Conservation (phyloP, 805 yeast genomes). For the Ogataea philodendri region DNA sequence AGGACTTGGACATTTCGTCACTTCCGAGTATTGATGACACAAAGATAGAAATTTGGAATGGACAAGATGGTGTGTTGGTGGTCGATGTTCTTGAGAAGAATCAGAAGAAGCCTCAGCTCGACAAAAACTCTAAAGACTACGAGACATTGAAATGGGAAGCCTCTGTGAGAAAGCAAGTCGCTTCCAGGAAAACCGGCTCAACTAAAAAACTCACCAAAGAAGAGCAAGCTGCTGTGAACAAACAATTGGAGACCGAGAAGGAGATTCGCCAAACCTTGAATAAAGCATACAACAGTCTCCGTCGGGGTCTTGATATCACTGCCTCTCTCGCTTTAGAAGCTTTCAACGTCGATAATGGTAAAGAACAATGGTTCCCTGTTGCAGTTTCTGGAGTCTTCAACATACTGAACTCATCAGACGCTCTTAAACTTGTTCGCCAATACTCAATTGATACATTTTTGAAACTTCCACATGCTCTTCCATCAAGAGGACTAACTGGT, state of each 20-base stretch:
- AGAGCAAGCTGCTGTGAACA: conserved; percentile 61
- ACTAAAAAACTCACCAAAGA: conserved; percentile 71
- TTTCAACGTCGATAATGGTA: conserved; percentile 59
- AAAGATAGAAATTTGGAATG: conserved; percentile 63
- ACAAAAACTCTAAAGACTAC: conserved; percentile 79
- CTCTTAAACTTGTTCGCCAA: conserved; percentile 34
- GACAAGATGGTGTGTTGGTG: conserved; percentile 67
- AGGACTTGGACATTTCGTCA: conserved; percentile 39
- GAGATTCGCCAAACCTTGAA: conserved; percentile 49
- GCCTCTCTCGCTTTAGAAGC: conserved; percentile 51
- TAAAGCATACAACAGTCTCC: conserved; percentile 35
- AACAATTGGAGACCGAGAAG: conserved; percentile 63
- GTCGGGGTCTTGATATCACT: conserved; percentile 53
- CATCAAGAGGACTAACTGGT: conserved; percentile 48
- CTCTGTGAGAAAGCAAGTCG: conserved; percentile 69
- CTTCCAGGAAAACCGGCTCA: conserved; percentile 43
- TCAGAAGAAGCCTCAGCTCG: conserved; percentile 45
- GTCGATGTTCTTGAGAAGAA: conserved; percentile 53
- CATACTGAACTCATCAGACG: conserved; percentile 39
- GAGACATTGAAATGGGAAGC: conserved; percentile 91
- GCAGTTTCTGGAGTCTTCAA: conserved; percentile 52
- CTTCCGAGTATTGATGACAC: conserved; percentile 44
- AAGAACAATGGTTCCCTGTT: conserved; percentile 66
- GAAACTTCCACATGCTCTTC: conserved; percentile 48
- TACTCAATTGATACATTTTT: conserved; percentile 51